Conservation (phyloP, 805 yeast species). For the Komagataella populi region DNA sequence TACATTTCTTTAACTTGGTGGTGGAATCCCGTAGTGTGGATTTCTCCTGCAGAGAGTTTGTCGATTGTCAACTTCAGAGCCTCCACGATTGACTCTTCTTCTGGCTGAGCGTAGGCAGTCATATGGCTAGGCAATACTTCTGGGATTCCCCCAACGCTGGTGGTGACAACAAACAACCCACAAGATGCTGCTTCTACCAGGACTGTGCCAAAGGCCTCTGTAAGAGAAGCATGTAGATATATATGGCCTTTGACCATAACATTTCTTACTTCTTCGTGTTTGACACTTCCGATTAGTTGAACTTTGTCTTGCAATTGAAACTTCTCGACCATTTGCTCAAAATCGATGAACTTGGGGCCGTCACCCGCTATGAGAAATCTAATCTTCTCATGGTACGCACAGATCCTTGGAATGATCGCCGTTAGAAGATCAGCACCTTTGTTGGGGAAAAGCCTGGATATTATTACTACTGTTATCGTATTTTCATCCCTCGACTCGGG, state of each 20-base stretch:
- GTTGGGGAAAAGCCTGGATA: constrained; percentile 86
- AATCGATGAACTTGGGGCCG: constrained; percentile 89
- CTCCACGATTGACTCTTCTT: constrained; percentile 67
- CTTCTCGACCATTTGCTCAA: constrained; percentile 90
- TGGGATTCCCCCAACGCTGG: constrained; percentile 95
- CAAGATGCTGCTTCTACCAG: constrained; percentile 96
- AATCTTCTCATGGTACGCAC: constrained; percentile 47
- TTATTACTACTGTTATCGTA: constrained; percentile 70
- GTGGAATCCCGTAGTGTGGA: constrained; percentile 71
- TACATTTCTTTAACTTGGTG: constrained; percentile 69
- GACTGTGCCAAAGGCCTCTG: constrained; percentile 97
- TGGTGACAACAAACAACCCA: constrained; percentile 85
- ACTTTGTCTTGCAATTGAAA: constrained; percentile 81
- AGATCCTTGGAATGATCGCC: constrained; percentile 75
- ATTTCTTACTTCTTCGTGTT: constrained; percentile 87
- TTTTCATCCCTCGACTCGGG: constrained; percentile 10
- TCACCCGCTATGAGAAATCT: constrained; percentile 87
- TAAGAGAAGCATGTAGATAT: constrained; percentile 82
- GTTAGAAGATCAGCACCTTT: constrained; percentile 88
- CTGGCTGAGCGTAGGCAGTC: constrained; percentile 86
- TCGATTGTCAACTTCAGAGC: constrained; percentile 63
- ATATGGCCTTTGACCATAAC: constrained; percentile 91
- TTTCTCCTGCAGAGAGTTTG: constrained; percentile 35
- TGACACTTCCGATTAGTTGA: constrained; percentile 69
- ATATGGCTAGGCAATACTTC: constrained; percentile 88